phyloP scores from a whole-genome alignment of 1,284 basidiomycete species.

The Jaminaea rosea region DNA sequence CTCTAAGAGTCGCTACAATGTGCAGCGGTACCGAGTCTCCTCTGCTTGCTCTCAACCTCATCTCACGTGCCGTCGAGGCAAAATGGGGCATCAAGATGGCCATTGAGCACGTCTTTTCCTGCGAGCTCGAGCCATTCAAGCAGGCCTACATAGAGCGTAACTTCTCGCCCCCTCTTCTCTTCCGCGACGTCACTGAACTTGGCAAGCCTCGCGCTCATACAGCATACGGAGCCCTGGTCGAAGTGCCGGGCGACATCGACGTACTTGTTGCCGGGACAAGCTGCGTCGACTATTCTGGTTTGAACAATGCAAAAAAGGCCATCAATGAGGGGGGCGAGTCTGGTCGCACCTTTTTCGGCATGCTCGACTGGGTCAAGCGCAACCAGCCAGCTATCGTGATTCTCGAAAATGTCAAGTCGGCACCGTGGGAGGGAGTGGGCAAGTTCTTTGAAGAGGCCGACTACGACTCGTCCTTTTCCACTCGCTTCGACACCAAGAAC shows the following conservation, averaged over 20 bases:
- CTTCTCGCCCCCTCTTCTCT: slow-evolving; percentile 76
- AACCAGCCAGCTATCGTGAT: slow-evolving; percentile 83
- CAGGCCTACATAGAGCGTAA: slow-evolving; percentile 96
- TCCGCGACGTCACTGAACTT: slow-evolving; percentile 87
- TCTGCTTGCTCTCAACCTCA: slow-evolving; percentile 75
- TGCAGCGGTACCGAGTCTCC: slow-evolving; percentile 93
- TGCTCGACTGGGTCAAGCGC: slow-evolving; percentile 82
- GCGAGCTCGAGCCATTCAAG: slow-evolving; percentile 96
- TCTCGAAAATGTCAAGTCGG: slow-evolving; percentile 84
- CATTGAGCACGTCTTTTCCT: slow-evolving; percentile 88
- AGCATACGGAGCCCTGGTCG: slow-evolving; percentile 75
- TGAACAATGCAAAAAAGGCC: slow-evolving; percentile 83
- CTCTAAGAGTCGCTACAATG: slow-evolving; percentile 89
- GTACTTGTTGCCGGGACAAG: slow-evolving; percentile 74
- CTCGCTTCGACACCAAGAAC: slow-evolving; percentile 73
- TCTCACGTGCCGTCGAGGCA: slow-evolving; percentile 64
- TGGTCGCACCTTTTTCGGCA: slow-evolving; percentile 50
- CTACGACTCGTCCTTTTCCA: slow-evolving; percentile 60
- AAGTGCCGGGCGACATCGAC: slow-evolving; percentile 83
- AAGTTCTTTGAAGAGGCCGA: slow-evolving; percentile 65
- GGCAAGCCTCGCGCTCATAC: slow-evolving; percentile 57
- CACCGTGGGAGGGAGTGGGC: slow-evolving; percentile 73
- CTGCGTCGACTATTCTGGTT: slow-evolving; percentile 89
- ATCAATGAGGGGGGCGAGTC: slow-evolving; percentile 40
- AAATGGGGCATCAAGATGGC: slow-evolving; percentile 61